phyloP scores from a whole-genome alignment of 257 asterid genomes.

The Solanum pinnatisectum region DNA sequence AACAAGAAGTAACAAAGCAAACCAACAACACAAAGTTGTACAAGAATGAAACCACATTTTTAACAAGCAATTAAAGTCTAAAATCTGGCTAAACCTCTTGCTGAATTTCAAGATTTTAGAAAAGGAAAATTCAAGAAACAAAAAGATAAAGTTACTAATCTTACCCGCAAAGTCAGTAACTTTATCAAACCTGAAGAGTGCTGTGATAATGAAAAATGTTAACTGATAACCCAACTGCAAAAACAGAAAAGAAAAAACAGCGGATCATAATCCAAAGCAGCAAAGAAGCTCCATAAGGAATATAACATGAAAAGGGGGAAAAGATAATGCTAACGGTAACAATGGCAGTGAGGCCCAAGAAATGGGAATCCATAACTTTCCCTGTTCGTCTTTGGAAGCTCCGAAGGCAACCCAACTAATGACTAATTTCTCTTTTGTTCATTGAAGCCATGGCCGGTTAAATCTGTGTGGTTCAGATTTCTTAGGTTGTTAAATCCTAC shows the following conservation, averaged over 20 bases:
- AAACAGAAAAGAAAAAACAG: not conserved
- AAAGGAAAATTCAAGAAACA: not conserved
- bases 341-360: slow-evolving; percentile 85
- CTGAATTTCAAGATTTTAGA: not conserved
- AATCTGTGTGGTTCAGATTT: not conserved
- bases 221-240: slow-evolving; percentile 86
- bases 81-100: not conserved
- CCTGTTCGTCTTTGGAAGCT: slow-evolving; percentile 27
- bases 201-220: slow-evolving; percentile 71
- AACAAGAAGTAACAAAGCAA: not conserved
- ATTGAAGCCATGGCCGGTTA: no score
- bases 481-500: not conserved
- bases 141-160: not conserved
- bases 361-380: slow-evolving; percentile 74
- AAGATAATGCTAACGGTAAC: slow-evolving; percentile 47
- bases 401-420: not conserved
- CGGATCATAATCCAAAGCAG: not conserved
- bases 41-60: not conserved
- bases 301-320: not conserved
- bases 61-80: not conserved
- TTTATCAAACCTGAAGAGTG: slow-evolving; percentile 80
- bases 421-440: not conserved
- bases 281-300: not conserved
- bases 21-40: not conserved
- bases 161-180: slow-evolving; percentile 95